These are phyloP conservation scores for Orbilia ellipsospora DNA, from an alignment of 2,329 filamentous ascomycete genomes.

Conservation along the genomic window DNA sequence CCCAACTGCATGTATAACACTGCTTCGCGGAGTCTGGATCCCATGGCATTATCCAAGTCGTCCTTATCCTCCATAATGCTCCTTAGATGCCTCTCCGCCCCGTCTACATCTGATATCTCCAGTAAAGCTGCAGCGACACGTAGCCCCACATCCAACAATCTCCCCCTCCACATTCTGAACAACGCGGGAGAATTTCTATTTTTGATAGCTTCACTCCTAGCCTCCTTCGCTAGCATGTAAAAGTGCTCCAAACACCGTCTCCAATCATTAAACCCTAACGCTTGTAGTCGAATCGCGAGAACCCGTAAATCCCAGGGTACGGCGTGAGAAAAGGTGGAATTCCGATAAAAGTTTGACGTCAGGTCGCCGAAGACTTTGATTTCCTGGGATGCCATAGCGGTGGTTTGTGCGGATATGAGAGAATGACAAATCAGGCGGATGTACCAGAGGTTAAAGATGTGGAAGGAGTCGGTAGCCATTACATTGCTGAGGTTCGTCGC, in stretches of 20 bases:
- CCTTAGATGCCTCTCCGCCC: conserved; percentile 78
- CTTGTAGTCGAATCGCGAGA: conserved; percentile 83
- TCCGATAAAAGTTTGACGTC: conserved; percentile 69
- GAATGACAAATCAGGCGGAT: conserved; percentile 72
- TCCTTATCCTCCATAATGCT: conserved; percentile 65
- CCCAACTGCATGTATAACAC: conserved; percentile 49
- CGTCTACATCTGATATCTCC: conserved; percentile 88
- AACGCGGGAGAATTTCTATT: conserved; percentile 67
- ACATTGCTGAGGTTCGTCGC: conserved; percentile 62
- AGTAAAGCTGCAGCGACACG: conserved; percentile 74
- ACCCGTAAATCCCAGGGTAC: conserved; percentile 90
- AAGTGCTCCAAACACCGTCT: conserved; percentile 87
- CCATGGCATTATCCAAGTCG: conserved; percentile 30
- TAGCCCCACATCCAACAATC: conserved; percentile 80
- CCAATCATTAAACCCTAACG: conserved; percentile 84
- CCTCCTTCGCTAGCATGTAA: conserved; percentile 86
- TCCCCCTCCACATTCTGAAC: conserved; percentile 74
- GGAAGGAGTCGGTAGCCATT: conserved; percentile 63
- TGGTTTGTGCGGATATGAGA: conserved; percentile 57
- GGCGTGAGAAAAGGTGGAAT: conserved; percentile 71
- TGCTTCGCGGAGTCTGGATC: conserved; percentile 44
- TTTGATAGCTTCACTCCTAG: conserved; percentile 70
- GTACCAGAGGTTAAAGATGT: conserved; percentile 61
- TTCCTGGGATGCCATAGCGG: conserved; percentile 70
- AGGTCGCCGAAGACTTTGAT: conserved; percentile 73